Base-by-base conservation (phyloP, 1,284 basidiomycete genomes). In the Naganishia albida region DNA sequence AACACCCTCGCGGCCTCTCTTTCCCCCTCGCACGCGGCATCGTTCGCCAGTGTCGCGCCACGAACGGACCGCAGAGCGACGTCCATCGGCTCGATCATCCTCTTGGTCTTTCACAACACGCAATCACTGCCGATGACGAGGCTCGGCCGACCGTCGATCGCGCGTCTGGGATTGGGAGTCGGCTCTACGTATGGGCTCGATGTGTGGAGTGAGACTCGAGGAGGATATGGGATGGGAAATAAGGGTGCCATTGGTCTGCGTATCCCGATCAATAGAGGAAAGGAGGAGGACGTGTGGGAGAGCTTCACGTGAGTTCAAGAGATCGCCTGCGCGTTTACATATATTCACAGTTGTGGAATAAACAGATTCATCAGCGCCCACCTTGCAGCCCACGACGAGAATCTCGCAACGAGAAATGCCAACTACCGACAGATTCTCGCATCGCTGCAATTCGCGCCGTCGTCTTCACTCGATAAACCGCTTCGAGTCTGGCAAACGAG, bases 221-320 rank as follows among this genome's bases (percentile, higher is more conserved):
- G 74, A 67, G 80, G 80, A 54, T 73, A 80, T 26, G 83, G 82
- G 0, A 90, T 98, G 89, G 92, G 92, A 13, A 98, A 98, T 81
- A 99, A 99, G 79, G 93, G 92, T 28, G 94, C 91, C 0, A 93
- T 96, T 2, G 94, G 90, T 18, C 83, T 93, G 42, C 84, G 94
- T 52, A 87, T 98, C 75, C 86, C 89, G 48, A 82, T 95, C 26
- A 78, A 73, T 43, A 64, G 77, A 55, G 72, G 82, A 28, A 81
- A 79, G 12, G 79, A 81, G 30, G 82, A 85, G 38, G 85, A 83
- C 7, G 80, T 81, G 71, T 81, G 62, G 89, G 90, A 94, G 75
- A 85, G 84, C 1, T 88, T 87, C 80, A 93, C 91, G 90, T 92
- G 79, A 77, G 89, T 84, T 13, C 23, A 42, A 12, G 20, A 42